phyloP scores from a whole-genome alignment of 2,329 filamentous ascomycete species.

The Tolypocladium ophioglossoides region DNA sequence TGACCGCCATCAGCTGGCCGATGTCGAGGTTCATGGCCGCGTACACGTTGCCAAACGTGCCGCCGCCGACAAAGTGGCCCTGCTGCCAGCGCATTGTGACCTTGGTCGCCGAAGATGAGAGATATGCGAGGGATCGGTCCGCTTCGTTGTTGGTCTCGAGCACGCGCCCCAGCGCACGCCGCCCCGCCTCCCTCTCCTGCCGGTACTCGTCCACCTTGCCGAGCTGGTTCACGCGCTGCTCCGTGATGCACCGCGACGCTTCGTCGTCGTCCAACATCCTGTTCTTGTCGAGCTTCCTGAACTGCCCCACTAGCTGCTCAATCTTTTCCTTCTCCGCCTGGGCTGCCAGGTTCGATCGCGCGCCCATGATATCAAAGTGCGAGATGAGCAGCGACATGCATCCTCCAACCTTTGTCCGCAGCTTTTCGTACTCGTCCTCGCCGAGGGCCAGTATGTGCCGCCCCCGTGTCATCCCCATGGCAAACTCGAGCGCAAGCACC shows the following conservation, averaged over 20 bases:
- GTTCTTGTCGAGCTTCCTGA: constrained; percentile 69
- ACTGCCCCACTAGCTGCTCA: constrained; percentile 68
- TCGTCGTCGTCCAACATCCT: constrained; percentile 71
- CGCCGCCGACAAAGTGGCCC: constrained; percentile 94
- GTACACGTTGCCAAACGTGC: constrained; percentile 95
- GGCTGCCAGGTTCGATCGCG: constrained; percentile 82
- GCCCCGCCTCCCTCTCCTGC: constrained; percentile 70
- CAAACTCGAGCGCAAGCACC: constrained; percentile 87
- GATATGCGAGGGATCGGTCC: constrained; percentile 84
- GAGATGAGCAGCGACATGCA: constrained; percentile 97
- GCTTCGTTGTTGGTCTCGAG: constrained; percentile 93
- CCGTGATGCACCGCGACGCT: constrained; percentile 61
- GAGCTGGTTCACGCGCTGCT: constrained; percentile 65
- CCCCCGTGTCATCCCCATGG: constrained; percentile 93
- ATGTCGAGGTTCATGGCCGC: constrained; percentile 95
- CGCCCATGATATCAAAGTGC: constrained; percentile 98
- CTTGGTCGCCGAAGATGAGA: constrained; percentile 90
- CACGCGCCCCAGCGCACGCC: constrained; percentile 80
- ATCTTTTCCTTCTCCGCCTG: constrained; percentile 86
- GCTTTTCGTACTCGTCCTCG: constrained; percentile 72
- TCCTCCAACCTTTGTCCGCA: constrained; percentile 82
- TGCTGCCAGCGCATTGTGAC: constrained; percentile 96
- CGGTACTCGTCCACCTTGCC: constrained; percentile 67
- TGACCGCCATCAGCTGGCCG: constrained; percentile 94
- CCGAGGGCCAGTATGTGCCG: constrained; percentile 86